Evolutionary conservation across 805 yeast genomes (phyloP), one percentile per base, ranked within the genome.

Genomic region (Yarrowia osloensis): DNA sequence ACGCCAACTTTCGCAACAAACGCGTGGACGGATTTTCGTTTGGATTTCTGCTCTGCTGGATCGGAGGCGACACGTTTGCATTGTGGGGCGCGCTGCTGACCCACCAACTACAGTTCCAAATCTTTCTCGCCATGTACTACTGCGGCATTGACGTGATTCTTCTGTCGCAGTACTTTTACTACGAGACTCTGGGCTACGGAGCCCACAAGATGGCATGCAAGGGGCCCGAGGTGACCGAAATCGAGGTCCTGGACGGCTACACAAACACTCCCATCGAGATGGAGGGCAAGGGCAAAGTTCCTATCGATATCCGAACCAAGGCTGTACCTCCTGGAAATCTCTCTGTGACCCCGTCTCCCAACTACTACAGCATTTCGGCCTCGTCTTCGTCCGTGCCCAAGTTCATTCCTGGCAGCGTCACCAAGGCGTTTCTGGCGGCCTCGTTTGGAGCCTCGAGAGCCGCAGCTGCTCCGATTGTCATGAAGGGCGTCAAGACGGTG

Each of bases 31-130:
- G 93, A 2, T 79, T 88, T 24, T 85, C 90, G 13, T 80, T 84
- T 35, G 80, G 81, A 5, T 88, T 88, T 70, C 80, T 88, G 3
- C 69, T 81, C 12, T 82, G 85, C 67, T 88, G 92, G 92, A 82
- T 86, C 69, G 73, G 81, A 66, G 94, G 93, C 11, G 91, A 87
- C 72, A 75, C 81, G 35, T 74, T 87, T 15, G 86, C 86, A 70
- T 79, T 87, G 22, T 29, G 76, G 15, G 98, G 97, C 0, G 91
- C 97, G 69, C 68, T 90, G 0, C 74, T 91, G 55, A 91, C 97
- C 0, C 75, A 84, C 7, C 97, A 93, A 69, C 79, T 91, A 55
- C 86, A 88, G n/a, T 93, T 92, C 77, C 98, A 92, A 74, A 83
- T 86, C 12, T 78, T 86, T 24, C 78, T 92, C 19, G 90, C 96